These are phyloP conservation scores for Hypoxylon cercidicola DNA, from an alignment of 495 filamentous ascomycete species.

Conservation along the genomic window DNA sequence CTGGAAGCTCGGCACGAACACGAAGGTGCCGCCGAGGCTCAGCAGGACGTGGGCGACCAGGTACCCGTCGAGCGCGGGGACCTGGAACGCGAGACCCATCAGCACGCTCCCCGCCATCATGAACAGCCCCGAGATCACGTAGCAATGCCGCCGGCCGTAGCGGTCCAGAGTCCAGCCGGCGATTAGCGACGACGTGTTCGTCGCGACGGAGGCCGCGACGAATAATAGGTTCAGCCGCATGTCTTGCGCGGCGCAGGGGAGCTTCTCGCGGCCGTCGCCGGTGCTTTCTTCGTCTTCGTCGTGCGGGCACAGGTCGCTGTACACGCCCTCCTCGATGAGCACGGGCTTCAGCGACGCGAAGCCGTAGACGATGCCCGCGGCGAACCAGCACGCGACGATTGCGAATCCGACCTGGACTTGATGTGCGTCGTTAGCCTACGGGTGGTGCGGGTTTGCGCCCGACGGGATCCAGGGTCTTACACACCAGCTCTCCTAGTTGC, in stretches of 20 bases:
- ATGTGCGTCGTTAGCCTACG: background rate
- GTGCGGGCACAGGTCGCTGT: slow-evolving; percentile 65
- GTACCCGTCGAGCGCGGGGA: slow-evolving; percentile 69
- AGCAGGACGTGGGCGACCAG: slow-evolving; percentile 72
- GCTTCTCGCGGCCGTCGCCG: slow-evolving; percentile 45
- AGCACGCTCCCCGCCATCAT: slow-evolving; percentile 67
- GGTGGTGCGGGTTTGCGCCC: slow-evolving; percentile 5
- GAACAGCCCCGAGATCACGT: slow-evolving; percentile 63
- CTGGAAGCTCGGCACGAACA: slow-evolving; percentile 77
- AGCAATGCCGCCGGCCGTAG: slow-evolving; percentile 71
- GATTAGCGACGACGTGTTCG: slow-evolving; percentile 74
- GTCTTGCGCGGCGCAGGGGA: slow-evolving; percentile 73
- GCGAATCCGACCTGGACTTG: slow-evolving; percentile 69
- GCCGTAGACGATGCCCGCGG: slow-evolving; percentile 77
- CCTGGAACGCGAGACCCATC: slow-evolving; percentile 65
- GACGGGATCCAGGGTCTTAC: slow-evolving; percentile 15
- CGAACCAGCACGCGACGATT: slow-evolving; percentile 70
- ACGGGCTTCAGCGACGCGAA: slow-evolving; percentile 80
- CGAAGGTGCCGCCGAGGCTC: slow-evolving; percentile 72
- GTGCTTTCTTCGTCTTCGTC: slow-evolving; percentile 52
- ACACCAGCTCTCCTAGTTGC: slow-evolving; percentile 61
- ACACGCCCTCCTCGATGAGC: slow-evolving; percentile 72
- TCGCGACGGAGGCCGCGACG: slow-evolving; percentile 72
- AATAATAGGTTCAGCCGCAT: slow-evolving; percentile 77
- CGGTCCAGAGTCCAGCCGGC: slow-evolving; percentile 73